Evolutionary conservation across 257 asterid genomes (phyloP).

Genomic region (Nicotiana tabacum): DNA sequence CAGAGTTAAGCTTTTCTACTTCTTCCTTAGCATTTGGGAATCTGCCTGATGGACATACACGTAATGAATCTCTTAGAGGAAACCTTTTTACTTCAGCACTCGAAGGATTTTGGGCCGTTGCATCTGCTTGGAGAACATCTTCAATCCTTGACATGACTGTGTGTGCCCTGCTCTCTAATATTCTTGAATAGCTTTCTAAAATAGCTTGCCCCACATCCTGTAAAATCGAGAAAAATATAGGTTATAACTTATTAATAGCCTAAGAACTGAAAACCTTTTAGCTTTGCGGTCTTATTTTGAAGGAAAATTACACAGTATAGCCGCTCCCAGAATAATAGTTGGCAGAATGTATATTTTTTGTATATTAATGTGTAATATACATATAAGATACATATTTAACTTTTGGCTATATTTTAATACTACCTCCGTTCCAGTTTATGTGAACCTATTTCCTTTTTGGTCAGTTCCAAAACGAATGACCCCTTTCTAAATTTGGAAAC

Average conservation of each 20-base stretch:
- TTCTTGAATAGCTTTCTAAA: conserved; percentile 89
- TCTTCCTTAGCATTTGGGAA: conserved; percentile 28
- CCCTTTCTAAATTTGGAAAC: too few relatives aligned
- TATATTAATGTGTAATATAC: too few relatives aligned
- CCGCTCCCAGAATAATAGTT: too few relatives aligned
- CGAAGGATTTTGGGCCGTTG: conserved; percentile 34
- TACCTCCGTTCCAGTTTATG: too few relatives aligned
- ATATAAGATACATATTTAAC: too few relatives aligned
- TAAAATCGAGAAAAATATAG: conserved; percentile 4
- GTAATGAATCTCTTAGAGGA: conserved; percentile 8
- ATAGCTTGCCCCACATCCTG: conserved; percentile 94
- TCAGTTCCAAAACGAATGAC: too few relatives aligned
- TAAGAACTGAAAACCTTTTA: neutral
- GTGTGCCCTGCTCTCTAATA: conserved; percentile 72
- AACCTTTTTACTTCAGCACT: conserved; percentile 34
- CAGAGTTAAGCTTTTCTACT: conserved; percentile 20
- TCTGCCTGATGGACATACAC: conserved; percentile 19
- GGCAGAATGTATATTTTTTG: too few relatives aligned
- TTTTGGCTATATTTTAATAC: too few relatives aligned
- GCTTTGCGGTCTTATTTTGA: neutral
- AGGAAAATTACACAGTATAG: too few relatives aligned
- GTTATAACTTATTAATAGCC: neutral
- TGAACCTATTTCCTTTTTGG: too few relatives aligned
- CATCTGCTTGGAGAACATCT: conserved; percentile 72
- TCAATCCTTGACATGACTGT: conserved; percentile 81